phyloP scores from a whole-genome alignment of 345 rosid genomes.

The Arabis hirsuta region DNA sequence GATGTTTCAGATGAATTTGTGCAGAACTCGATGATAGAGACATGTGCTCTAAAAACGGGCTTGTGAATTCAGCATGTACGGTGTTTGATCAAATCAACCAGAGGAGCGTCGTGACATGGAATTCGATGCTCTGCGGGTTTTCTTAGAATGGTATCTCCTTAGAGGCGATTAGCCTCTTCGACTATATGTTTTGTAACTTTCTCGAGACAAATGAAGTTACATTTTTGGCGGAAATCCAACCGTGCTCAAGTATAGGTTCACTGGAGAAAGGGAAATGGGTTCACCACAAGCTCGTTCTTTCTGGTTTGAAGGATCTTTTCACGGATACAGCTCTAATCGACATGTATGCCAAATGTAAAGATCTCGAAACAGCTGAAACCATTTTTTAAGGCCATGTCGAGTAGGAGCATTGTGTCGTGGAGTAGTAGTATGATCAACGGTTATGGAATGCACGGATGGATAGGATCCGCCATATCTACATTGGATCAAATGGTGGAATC shows the following conservation, averaged over 20 bases:
- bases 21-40: constrained; percentile 54
- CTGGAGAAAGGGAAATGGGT: constrained; percentile 76
- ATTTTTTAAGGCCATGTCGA: constrained; percentile 54
- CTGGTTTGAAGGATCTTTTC: constrained; percentile 54
- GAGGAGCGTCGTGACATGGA: constrained; percentile 64
- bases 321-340: constrained; percentile 66
- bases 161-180: constrained; percentile 62
- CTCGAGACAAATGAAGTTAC: constrained; percentile 61
- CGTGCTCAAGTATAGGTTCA: constrained; percentile 62
- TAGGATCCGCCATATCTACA: constrained; percentile 55
- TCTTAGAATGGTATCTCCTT: constrained; percentile 63
- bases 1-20: constrained; percentile 56
- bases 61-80: constrained; percentile 48
- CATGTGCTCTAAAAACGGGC: constrained; percentile 69
- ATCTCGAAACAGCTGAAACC: constrained; percentile 57
- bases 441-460: constrained; percentile 74
- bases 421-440: constrained; percentile 64
- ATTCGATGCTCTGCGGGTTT: constrained; percentile 67
- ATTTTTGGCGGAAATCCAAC: constrained; percentile 64
- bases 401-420: constrained; percentile 74
- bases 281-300: constrained; percentile 65
- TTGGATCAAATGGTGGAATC: constrained; percentile 65
- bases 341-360: constrained; percentile 83
- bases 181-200: constrained; percentile 55
- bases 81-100: constrained; percentile 48